A percentile compares a stretch with the other conserved stretches of the same genome.
phyloP scores from a whole-genome alignment of 2,329 filamentous ascomycete genomes.

The Zopfia rhizophila region DNA sequence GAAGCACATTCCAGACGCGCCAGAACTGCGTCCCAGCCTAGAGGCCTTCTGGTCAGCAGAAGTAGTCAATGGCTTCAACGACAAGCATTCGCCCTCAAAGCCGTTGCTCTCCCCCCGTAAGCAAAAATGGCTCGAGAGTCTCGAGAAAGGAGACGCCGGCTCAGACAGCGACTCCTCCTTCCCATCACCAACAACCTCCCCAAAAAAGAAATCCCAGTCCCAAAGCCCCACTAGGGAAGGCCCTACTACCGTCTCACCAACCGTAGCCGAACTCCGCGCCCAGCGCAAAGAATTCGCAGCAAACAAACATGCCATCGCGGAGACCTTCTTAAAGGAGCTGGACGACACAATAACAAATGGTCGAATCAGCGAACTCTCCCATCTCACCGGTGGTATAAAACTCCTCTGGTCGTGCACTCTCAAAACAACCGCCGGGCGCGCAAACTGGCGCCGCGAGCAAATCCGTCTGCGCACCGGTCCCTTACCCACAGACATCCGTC shows the following conservation, averaged over 20 bases:
- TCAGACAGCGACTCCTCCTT: constrained; percentile 32
- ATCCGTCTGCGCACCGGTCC: constrained; percentile 47
- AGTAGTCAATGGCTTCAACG: constrained; percentile 50
- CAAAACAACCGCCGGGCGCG: constrained; percentile 77
- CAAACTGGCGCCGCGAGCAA: constrained; percentile 61
- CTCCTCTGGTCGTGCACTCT: constrained; percentile 82
- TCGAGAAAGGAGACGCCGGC: constrained; percentile 39
- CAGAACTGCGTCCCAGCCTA: constrained; percentile 45
- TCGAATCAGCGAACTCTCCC: constrained; percentile 67
- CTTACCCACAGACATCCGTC: constrained; percentile 31
- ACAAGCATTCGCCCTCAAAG: constrained; percentile 49
- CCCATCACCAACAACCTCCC: constrained; percentile 34
- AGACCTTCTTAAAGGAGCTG: constrained; percentile 73
- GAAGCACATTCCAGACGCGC: constrained; percentile 39
- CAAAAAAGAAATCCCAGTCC: constrained; percentile 29
- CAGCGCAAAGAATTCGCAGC: constrained; percentile 68
- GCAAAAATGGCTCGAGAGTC: constrained; percentile 44
- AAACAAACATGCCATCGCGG: constrained; percentile 71
- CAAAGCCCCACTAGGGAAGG: constrained; percentile 21
- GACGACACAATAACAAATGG: constrained; percentile 72
- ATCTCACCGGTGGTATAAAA: constrained; percentile 74
- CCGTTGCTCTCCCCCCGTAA: constrained; percentile 47
- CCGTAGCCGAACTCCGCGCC: constrained; percentile 35
- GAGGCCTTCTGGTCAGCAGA: constrained; percentile 52
- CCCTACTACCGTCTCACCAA: constrained; percentile 15